Evolutionary conservation across 495 filamentous ascomycete genomes (phyloP).

Genomic region (Xanthoparmelia taractica): DNA sequence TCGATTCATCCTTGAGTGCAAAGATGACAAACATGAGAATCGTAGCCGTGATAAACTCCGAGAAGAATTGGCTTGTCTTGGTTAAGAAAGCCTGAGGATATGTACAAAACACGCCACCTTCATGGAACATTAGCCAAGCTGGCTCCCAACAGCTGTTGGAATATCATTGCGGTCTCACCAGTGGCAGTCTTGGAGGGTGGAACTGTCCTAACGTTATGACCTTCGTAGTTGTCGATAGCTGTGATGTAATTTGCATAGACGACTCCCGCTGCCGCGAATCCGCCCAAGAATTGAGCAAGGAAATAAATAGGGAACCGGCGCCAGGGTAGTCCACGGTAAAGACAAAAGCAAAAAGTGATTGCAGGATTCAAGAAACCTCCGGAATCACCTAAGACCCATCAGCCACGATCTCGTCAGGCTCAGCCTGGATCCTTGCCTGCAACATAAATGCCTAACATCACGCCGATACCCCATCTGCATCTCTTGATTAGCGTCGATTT

Average conservation of each 20-base stretch:
- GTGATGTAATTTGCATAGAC: slow-evolving; percentile 51
- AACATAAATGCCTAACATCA: slow-evolving; percentile 61
- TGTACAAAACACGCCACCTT: slow-evolving; percentile 55
- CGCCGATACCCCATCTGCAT: slow-evolving; percentile 40
- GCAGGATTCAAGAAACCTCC: slow-evolving; percentile 61
- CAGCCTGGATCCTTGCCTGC: slow-evolving; percentile 31
- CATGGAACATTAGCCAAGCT: not conserved
- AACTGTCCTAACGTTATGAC: slow-evolving; percentile 47
- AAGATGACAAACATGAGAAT: slow-evolving; percentile 63
- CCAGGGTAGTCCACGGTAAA: slow-evolving; percentile 58
- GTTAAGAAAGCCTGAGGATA: slow-evolving; percentile 57
- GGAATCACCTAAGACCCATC: slow-evolving; percentile 30
- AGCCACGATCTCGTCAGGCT: not conserved
- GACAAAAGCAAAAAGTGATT: slow-evolving; percentile 55
- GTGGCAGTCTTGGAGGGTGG: slow-evolving; percentile 50
- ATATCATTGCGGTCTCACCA: slow-evolving; percentile 18
- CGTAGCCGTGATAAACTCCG: slow-evolving; percentile 53
- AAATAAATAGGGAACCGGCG: slow-evolving; percentile 48
- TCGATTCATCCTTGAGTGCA: slow-evolving; percentile 54
- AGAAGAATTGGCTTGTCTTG: slow-evolving; percentile 52
- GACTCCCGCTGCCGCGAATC: slow-evolving; percentile 46
- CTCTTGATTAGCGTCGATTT: not conserved
- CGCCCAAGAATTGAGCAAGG: slow-evolving; percentile 47
- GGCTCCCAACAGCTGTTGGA: not conserved
- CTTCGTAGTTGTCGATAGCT: slow-evolving; percentile 49